Percentiles rank a stretch among this genome's conserved stretches.
Evolutionary conservation across 2,329 filamentous ascomycete genomes (phyloP).

Genomic region (Penicillium thymicola): DNA sequence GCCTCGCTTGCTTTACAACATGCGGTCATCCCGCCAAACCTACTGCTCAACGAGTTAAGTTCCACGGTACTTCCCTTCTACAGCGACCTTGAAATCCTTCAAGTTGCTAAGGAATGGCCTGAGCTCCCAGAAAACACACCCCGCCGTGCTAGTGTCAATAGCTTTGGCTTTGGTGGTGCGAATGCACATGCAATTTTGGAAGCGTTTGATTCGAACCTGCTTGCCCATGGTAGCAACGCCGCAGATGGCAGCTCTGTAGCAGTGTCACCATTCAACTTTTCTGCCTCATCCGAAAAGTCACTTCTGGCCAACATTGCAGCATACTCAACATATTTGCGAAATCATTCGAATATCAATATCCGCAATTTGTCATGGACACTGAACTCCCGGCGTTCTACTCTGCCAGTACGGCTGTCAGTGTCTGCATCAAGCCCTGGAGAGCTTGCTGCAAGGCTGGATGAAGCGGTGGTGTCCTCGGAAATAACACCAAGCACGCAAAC

Average conservation of each 20-base stretch:
- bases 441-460: constrained; percentile 10
- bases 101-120: constrained; percentile 23
- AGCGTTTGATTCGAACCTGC: constrained; percentile 5
- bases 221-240: background rate
- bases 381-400: constrained; percentile 20
- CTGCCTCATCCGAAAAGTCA: constrained; percentile 20
- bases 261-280: constrained; percentile 22
- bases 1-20: constrained; percentile 41
- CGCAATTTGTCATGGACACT: constrained; percentile 21
- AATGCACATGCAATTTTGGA: constrained; percentile 44
- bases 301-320: constrained; percentile 10
- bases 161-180: constrained; percentile 44
- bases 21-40: constrained; percentile 31
- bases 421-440: constrained; percentile 10
- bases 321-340: constrained; percentile 13
- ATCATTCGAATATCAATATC: background rate
- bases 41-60: constrained; percentile 29
- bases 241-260: background rate
- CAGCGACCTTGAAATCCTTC: constrained; percentile 23
- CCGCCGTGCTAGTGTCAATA: constrained; percentile 45
- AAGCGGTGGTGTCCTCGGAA: constrained; percentile 1
- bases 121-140: constrained; percentile 14
- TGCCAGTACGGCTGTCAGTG: constrained; percentile 16
- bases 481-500: constrained; percentile 7
- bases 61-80: constrained; percentile 23